phyloP scores from a whole-genome alignment of 768 basidiomycete genomes.

The Dioszegia hungarica region DNA sequence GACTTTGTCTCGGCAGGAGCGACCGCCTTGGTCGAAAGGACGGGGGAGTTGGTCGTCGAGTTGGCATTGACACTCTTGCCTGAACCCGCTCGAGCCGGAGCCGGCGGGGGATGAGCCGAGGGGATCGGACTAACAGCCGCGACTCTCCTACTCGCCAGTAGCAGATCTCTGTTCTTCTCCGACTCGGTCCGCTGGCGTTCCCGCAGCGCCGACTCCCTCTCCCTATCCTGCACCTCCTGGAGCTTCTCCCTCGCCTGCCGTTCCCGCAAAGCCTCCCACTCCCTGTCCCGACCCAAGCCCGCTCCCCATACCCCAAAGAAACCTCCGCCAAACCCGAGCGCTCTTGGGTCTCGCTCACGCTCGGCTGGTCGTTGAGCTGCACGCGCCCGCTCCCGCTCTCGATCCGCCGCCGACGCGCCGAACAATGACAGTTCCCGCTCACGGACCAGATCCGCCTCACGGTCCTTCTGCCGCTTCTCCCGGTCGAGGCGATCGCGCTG shows the following conservation, averaged over 20 bases:
- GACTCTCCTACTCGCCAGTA: slow-evolving; percentile 34
- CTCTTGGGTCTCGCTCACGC: slow-evolving; percentile 3
- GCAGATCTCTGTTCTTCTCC: slow-evolving; percentile 36
- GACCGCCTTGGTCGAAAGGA: neutral
- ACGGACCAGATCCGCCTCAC: slow-evolving; percentile 9
- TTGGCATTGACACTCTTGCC: neutral
- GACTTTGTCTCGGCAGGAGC: neutral
- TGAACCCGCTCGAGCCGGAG: neutral
- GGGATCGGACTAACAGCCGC: slow-evolving; percentile 26
- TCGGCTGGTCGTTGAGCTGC: neutral
- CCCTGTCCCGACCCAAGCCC: slow-evolving; percentile 3
- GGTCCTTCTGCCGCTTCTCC: slow-evolving; percentile 18
- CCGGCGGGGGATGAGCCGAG: neutral
- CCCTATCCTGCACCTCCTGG: neutral
- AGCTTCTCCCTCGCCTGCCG: neutral
- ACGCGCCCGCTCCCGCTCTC: neutral
- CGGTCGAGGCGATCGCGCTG: slow-evolving; percentile 30
- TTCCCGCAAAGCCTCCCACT: slow-evolving; percentile 3
- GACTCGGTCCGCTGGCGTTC: slow-evolving; percentile 18
- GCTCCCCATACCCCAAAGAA: neutral
- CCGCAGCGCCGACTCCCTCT: neutral
- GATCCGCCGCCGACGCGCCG: neutral
- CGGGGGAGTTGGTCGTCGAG: neutral
- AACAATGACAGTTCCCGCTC: slow-evolving; percentile 3
- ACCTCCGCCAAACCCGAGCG: neutral